Evolutionary conservation across 1,284 basidiomycete genomes (phyloP), one percentile per base, ranked within the genome.

Genomic region (Tilletia indica): DNA sequence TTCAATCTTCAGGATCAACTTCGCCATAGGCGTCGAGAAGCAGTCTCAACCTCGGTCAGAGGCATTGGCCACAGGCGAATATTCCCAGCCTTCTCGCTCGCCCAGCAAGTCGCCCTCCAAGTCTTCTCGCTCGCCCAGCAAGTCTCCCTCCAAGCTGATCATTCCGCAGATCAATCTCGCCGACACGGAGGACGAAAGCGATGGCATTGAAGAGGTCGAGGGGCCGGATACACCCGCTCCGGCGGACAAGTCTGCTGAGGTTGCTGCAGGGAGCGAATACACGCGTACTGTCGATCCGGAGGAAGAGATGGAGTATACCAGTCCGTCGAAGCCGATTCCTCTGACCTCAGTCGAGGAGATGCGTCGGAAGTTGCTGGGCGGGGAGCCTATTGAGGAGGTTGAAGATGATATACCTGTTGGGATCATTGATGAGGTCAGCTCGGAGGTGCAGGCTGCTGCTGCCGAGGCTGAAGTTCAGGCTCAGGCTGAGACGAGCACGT

Each of bases 1-100:
- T 31, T 31, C n/a, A 19, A 25, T 63, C 19, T 54, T 8, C 25
- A 63, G 58, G 25, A 63, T 63, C 58, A 63, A 63, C 58, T 63
- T 63, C 36, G 58, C 58, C 9, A 31, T 38, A 11, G 58, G 25
- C 5, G 58, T 63, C 19, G 58, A 63, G 36, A 16, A 54, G 51
- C 51, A 54, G 51, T 54, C 51, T 1, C 51, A 8, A 6, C 19
- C 21, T 19, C 16, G 21, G 6, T 54, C 51, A 16, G 19, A 54
- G 51, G 51, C 51, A 1, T 45, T 45, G 42, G 42, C 42, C 14
- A 45, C 42, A 8, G 42, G 14, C 9, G 42, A 45, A 14, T 8
- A 45, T 9, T 31, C 25, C 25, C 25, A 31, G 25, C 25, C 25
- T 31, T 31, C 25, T 31, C 25, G 25, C 25, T 31, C 25, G 25